phyloP scores from a whole-genome alignment of 2,329 filamentous ascomycete species.

The Colletotrichum nymphaeae region DNA sequence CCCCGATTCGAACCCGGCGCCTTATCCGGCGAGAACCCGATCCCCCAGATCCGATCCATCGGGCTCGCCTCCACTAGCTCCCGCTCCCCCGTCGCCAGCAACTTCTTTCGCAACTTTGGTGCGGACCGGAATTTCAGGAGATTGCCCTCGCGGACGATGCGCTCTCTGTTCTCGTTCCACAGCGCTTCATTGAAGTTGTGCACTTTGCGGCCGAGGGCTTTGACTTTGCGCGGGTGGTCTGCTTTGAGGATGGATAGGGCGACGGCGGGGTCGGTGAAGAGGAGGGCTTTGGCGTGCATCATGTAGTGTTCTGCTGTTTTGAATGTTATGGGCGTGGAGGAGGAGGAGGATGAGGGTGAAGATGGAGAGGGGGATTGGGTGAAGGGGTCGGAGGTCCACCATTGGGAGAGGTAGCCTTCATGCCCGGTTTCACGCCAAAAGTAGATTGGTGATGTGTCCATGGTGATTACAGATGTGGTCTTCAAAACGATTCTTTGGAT shows the following conservation, averaged over 20 bases:
- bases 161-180: conserved; percentile 63
- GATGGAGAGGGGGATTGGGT: conserved; percentile 56
- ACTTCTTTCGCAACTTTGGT: conserved; percentile 54
- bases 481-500: background rate
- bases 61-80: conserved; percentile 73
- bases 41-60: conserved; percentile 72
- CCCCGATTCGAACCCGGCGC: conserved; percentile 56
- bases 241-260: conserved; percentile 62
- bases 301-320: conserved; percentile 67
- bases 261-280: conserved; percentile 57
- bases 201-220: conserved; percentile 66
- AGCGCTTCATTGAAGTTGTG: conserved; percentile 59
- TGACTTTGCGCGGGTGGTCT: conserved; percentile 58
- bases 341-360: conserved; percentile 52
- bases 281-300: conserved; percentile 65
- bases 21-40: conserved; percentile 66
- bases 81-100: conserved; percentile 69
- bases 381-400: conserved; percentile 57
- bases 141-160: conserved; percentile 69
- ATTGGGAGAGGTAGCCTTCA: conserved; percentile 71
- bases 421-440: conserved; percentile 61
- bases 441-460: conserved; percentile 45
- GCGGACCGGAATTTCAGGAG: conserved; percentile 67
- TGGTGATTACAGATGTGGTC: background rate
- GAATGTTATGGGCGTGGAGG: conserved; percentile 51